Percentiles rank a stretch among this genome's conserved stretches.
Evolutionary conservation across 345 rosid genomes (phyloP).

Genomic region (Euphorbia peplus): DNA sequence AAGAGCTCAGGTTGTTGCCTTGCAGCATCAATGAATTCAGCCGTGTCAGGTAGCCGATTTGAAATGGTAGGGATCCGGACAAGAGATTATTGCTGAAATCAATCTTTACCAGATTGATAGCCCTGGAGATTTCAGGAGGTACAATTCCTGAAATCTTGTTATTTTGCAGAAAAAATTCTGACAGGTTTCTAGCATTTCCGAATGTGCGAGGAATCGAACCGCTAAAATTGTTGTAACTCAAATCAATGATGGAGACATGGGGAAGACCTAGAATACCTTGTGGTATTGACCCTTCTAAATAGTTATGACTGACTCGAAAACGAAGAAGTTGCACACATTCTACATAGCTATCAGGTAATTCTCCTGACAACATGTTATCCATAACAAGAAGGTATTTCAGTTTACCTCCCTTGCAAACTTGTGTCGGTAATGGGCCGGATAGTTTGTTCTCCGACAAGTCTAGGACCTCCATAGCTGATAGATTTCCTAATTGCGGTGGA

Average conservation of each 20-base stretch:
- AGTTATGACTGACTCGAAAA: conserved; percentile 74
- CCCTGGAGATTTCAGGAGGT: conserved; percentile 64
- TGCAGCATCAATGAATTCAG: conserved; percentile 71
- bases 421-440: conserved; percentile 64
- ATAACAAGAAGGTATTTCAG: conserved; percentile 71
- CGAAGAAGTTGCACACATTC: conserved; percentile 63
- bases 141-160: conserved; percentile 65
- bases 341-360: conserved; percentile 54
- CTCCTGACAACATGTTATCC: conserved; percentile 64
- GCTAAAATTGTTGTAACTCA: conserved; percentile 59
- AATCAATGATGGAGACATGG: conserved; percentile 78
- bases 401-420: conserved; percentile 70
- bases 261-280: conserved; percentile 67
- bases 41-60: conserved; percentile 62
- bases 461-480: conserved; percentile 51
- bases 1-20: conserved; percentile 58
- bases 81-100: conserved; percentile 76
- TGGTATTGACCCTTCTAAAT: conserved; percentile 58
- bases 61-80: conserved; percentile 74
- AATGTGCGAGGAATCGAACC: conserved; percentile 58
- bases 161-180: conserved; percentile 74
- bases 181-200: conserved; percentile 64
- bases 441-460: conserved; percentile 81
- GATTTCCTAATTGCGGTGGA: conserved; percentile 59
- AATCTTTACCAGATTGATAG: conserved; percentile 74